A percentile compares a stretch with the other conserved stretches of the same genome.
Evolutionary conservation across 2,329 filamentous ascomycete species (phyloP).

Genomic region (Talaromyces atroroseus): DNA sequence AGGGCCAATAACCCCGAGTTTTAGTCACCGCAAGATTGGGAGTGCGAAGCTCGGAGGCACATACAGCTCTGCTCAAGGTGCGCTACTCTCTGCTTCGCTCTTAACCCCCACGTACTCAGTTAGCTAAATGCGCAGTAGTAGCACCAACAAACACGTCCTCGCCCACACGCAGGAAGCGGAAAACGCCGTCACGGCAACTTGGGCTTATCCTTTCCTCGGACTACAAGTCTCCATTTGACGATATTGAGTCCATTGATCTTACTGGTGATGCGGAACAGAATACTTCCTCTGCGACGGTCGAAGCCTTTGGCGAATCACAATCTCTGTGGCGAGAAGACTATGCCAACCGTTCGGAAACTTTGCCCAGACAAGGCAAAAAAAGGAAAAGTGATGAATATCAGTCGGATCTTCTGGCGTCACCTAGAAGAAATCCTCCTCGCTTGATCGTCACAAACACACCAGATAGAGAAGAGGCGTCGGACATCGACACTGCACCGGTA

Average conservation of each 20-base stretch:
- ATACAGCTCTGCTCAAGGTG: conserved; percentile 23
- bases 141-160: neutral
- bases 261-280: conserved; percentile 34
- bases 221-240: conserved; percentile 21
- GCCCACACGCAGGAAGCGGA: conserved; percentile 6
- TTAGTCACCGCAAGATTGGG: conserved; percentile 11
- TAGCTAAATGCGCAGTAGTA: conserved; percentile 1
- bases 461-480: neutral
- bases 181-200: conserved; percentile 3
- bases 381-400: conserved; percentile 46
- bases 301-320: conserved; percentile 38
- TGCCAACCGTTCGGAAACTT: conserved; percentile 32
- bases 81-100: neutral
- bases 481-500: neutral
- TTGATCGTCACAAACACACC: conserved; percentile 17
- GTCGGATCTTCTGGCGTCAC: conserved; percentile 32
- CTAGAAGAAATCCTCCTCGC: conserved; percentile 24
- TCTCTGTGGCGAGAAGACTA: conserved; percentile 42
- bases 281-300: conserved; percentile 32
- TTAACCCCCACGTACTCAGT: neutral
- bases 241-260: conserved; percentile 43
- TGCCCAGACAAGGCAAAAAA: conserved; percentile 40
- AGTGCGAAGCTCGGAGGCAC: conserved; percentile 7
- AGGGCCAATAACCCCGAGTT: conserved; percentile 20
- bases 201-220: conserved; percentile 1